phyloP scores from a whole-genome alignment of 306 rosid genomes.

The Vicia faba region DNA sequence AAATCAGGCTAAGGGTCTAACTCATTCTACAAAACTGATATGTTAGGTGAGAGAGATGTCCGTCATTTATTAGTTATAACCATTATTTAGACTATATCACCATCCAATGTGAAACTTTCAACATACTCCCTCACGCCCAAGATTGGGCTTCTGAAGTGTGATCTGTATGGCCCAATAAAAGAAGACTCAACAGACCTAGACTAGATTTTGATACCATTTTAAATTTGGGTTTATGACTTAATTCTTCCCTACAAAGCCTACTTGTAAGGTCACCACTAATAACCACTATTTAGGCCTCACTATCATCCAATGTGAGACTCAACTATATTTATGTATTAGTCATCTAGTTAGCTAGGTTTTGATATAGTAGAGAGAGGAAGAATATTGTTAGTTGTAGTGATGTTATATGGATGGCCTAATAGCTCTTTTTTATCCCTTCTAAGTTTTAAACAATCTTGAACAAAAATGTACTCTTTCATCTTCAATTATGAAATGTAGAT shows the following conservation, averaged over 20 bases:
- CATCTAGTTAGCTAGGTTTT: constrained; percentile 2
- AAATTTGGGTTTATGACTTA: not conserved
- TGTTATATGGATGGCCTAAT: not conserved
- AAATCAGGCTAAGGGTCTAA: not conserved
- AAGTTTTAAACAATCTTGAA: constrained; percentile 6
- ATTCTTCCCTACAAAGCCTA: not conserved
- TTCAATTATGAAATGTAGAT: not conserved
- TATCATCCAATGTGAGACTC: not conserved
- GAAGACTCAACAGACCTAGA: not conserved
- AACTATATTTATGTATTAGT: constrained; percentile 1
- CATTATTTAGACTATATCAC: not conserved
- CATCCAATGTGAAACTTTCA: not conserved
- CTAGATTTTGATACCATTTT: not conserved
- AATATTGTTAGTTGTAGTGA: not conserved
- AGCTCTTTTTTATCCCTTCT: not conserved
- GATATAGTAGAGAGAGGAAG: not conserved
- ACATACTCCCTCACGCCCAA: not conserved
- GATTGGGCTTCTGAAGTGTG: not conserved
- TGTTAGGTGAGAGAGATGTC: not conserved
- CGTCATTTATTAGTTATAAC: not conserved
- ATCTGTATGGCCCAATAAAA: not conserved
- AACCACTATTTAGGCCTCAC: not conserved
- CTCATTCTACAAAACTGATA: not conserved
- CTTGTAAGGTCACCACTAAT: not conserved
- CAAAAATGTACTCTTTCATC: not conserved